A percentile compares a stretch with the other conserved stretches of the same genome.
These are phyloP conservation scores for Podospora pseudopauciseta DNA, from an alignment of 495 filamentous ascomycete genomes.

Conservation along the genomic window DNA sequence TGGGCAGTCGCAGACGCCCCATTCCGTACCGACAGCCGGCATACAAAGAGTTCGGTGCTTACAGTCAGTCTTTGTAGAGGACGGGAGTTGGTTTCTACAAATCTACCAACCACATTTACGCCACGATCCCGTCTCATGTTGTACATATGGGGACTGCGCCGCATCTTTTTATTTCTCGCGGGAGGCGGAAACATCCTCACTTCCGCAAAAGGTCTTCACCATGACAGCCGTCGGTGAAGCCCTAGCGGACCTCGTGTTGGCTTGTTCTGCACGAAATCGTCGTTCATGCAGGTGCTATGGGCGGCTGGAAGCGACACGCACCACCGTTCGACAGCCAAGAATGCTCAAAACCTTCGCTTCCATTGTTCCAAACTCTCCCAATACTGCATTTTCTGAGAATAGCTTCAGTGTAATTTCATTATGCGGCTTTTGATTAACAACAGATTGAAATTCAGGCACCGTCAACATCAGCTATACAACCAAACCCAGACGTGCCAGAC, in stretches of 20 bases:
- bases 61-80: too few relatives aligned
- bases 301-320: not conserved
- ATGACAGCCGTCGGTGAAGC: not conserved
- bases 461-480: not conserved
- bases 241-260: not conserved
- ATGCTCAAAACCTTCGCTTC: slow-evolving; percentile 3
- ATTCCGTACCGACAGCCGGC: too few relatives aligned
- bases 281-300: not conserved
- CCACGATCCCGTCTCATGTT: too few relatives aligned
- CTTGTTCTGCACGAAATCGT: not conserved
- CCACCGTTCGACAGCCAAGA: not conserved
- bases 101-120: too few relatives aligned
- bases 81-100: too few relatives aligned
- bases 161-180: slow-evolving; percentile 7
- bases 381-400: slow-evolving; percentile 6
- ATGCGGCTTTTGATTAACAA: slow-evolving; percentile 10
- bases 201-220: not conserved
- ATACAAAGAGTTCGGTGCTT: too few relatives aligned
- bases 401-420: slow-evolving; percentile 13
- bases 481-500: too few relatives aligned
- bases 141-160: too few relatives aligned
- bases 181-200: slow-evolving; percentile 6
- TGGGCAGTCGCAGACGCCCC: too few relatives aligned
- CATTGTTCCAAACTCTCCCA: not conserved
- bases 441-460: slow-evolving; percentile 11